Evolutionary conservation across 148 eudicot species (phyloP).

Genomic region (Chenopodium album): DNA sequence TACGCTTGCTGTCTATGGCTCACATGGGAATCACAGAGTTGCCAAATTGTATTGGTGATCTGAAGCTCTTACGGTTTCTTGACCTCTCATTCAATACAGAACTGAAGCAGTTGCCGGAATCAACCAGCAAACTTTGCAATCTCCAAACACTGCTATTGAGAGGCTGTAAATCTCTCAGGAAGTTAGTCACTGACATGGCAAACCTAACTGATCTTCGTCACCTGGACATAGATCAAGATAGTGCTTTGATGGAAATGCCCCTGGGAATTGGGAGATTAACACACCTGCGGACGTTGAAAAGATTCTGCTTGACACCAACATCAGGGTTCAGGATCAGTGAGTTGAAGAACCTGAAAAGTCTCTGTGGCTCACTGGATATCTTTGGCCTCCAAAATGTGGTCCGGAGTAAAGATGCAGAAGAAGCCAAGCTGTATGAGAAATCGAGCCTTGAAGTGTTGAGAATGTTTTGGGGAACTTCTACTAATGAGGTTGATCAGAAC

Average conservation of each 20-base stretch:
- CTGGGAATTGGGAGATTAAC: constrained; percentile 12
- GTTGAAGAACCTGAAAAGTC: not conserved
- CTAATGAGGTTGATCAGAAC: no score
- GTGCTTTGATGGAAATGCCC: not conserved
- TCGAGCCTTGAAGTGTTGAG: not conserved
- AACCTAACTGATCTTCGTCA: not conserved
- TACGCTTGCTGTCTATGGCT: not conserved
- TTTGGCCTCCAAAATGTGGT: not conserved
- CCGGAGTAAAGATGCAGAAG: not conserved
- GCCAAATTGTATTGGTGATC: not conserved
- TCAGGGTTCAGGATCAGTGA: not conserved
- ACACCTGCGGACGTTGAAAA: not conserved
- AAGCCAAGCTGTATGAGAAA: not conserved
- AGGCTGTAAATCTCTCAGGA: not conserved
- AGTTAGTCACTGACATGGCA: not conserved
- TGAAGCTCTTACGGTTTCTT: not conserved
- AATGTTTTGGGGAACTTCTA: not conserved
- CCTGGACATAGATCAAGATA: not conserved
- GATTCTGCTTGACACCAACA: not conserved
- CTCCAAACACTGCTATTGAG: not conserved
- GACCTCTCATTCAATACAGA: not conserved
- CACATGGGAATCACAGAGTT: not conserved
- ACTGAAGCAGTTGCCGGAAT: not conserved
- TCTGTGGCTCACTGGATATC: not conserved
- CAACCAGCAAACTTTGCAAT: not conserved